These are phyloP conservation scores for Erodium maritimum DNA, from an alignment of 345 rosid species.

Conservation along the genomic window DNA sequence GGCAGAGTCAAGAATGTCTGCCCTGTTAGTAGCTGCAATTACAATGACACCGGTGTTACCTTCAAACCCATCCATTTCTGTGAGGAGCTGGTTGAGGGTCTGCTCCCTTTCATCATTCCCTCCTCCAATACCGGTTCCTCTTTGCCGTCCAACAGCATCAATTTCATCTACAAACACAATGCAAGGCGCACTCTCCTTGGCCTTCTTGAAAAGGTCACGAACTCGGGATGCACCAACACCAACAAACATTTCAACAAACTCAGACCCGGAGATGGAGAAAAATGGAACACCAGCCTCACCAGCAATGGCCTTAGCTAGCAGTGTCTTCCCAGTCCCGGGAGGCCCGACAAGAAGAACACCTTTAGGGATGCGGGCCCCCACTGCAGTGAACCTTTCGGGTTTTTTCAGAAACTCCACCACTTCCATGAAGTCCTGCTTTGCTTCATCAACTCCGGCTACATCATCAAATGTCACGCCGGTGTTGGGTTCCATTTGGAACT, in stretches of 20 bases:
- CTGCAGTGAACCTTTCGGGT: conserved; percentile 96
- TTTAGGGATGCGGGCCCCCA: conserved; percentile 91
- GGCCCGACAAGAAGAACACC: conserved; percentile 98
- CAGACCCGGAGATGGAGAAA: conserved; percentile 94
- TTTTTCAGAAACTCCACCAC: conserved; percentile 96
- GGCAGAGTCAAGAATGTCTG: conserved; percentile 90
- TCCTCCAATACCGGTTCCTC: conserved; percentile 95
- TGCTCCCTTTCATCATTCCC: conserved; percentile 98
- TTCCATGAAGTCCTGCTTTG: conserved; percentile 98
- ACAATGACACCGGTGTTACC: conserved; percentile 93
- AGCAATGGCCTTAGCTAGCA: conserved; percentile 96
- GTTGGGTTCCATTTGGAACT: conserved; percentile 98
- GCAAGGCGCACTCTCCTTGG: conserved; percentile 92
- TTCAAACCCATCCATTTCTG: conserved; percentile 98
- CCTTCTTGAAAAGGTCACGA: conserved; percentile 90
- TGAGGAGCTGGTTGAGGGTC: conserved; percentile 90
- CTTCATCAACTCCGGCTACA: conserved; percentile 99
- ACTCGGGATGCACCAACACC: conserved; percentile 99
- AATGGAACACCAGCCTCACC: conserved; percentile 99
- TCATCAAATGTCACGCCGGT: conserved; percentile 98
- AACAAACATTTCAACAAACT: conserved; percentile 96
- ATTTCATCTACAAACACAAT: conserved; percentile 98
- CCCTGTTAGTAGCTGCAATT: conserved; percentile 88
- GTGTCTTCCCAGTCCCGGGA: conserved; percentile 99
- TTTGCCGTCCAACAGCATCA: conserved; percentile 93